Evolutionary conservation across 2,329 filamentous ascomycete species (phyloP), one percentile per base, ranked within the genome.

Genomic region (Diaporthe ilicicola): DNA sequence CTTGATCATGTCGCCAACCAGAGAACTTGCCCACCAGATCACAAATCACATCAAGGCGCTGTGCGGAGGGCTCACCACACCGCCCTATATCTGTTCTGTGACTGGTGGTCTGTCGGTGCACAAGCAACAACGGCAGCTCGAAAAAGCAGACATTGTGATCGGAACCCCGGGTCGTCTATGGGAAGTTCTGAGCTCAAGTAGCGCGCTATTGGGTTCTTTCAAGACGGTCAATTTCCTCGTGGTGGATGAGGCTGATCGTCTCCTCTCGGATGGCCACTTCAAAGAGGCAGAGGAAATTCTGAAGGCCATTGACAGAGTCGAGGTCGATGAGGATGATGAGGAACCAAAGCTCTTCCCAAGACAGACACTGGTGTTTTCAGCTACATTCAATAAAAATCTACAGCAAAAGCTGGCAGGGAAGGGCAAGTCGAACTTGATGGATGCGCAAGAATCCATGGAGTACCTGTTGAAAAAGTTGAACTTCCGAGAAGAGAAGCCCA

Each of bases 321-420:
- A 94, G 55, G 92, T 93, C 2, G 86, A 88, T 22, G 85, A 87
- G 27, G 85, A 86, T 8, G 80, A 83, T 0, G 82, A 85, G 7
- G 81, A 84, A 39, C 82, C 84, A 2, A 83, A 85, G 8, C 74
- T 80, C 13, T 78, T 84, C 51, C 78, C 88, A 19, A 86, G 95
- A 50, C 96, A 99, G 79, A 98, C 95, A 0, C 88, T 99, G 0
- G 94, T 99, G 24, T 99, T 99, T 81, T 98, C 96, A 0, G 96
- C 96, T 0, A 99, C 96, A 0, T 97, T 99, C 80, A 93, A 97
- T 79, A 95, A 95, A 77, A 91, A 92, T 0, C 83, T 99, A 37
- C 95, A 98, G 79, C 93, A 95, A 76, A 98, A 98, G 80, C 87
- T 99, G 15, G 90, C 93, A 1, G 93, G 94, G 32, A 97, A 94